Base-by-base conservation (phyloP, 164 flowering plant genomes). In the Hamamelis virginiana region DNA sequence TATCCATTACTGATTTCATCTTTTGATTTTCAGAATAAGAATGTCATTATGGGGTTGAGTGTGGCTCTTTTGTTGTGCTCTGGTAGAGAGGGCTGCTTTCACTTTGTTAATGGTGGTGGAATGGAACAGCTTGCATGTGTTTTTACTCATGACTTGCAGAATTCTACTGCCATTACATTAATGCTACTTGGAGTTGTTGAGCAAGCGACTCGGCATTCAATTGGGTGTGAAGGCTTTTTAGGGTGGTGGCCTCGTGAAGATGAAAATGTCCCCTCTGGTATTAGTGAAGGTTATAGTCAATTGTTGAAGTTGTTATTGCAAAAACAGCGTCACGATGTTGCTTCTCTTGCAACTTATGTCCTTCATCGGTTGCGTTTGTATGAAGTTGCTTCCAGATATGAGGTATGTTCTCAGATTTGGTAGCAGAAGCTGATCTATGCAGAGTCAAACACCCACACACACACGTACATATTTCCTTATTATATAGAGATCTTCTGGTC, bases 201-300 rank as follows among this genome's bases (percentile, higher is more conserved):
- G 79, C 94, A 80, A 77, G 96, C 94, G 64, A 93, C 99, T 53
- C 81, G 88, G 43, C 79, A 86, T 82, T 89, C 98, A 12, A 64
- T 93, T 74, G 99, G 98, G 1, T 96, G 99, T 80, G 99, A 96
- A 83, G 97, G 94, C 48, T 86, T 90, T 66, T 76, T 96, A 48
- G 96, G 97, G 21, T 96, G 99, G 99, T 96, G 98, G 96, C 96
- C 96, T 64, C 94, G 96, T 69, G 91, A 91, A 77, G 94, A 89
- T 76, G 95, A 84, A 70, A 80, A 57, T 51, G 80, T 91, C 22
- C 99, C 97, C 25, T 64, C 85, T 69, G 84, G 89, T 59, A 56
- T 26, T 52, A 96, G 99, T 82, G 92, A 90, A 63, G 90, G 96
- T 60, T 96, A 96, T 77, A 82, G 80, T 68, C 82, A 83, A 18